Conservation (phyloP, 306 rosid genomes). For the Rubus idaeus region DNA sequence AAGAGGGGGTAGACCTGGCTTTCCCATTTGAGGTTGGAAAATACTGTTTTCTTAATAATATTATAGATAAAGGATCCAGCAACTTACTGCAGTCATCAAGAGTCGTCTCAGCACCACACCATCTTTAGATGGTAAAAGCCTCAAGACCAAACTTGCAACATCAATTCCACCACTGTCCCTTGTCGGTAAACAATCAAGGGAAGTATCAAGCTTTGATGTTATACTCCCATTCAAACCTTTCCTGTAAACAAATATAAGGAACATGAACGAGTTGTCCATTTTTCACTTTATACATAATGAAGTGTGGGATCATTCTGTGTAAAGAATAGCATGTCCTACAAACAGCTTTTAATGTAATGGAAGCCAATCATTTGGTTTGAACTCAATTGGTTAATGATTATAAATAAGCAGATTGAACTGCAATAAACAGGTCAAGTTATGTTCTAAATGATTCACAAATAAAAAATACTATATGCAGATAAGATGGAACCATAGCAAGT, state of each 20-base stretch:
- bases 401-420: background rate
- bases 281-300: background rate
- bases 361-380: background rate
- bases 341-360: background rate
- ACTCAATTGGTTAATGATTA: background rate
- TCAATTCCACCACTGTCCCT: conserved; percentile 45
- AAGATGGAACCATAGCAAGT: background rate
- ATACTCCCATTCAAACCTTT: conserved; percentile 57
- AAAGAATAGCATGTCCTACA: background rate
- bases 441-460: background rate
- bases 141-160: conserved; percentile 64
- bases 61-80: background rate
- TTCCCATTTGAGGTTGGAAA: background rate
- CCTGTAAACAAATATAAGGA: conserved; percentile 48
- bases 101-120: conserved; percentile 91
- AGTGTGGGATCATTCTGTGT: background rate
- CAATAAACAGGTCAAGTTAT: background rate
- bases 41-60: background rate
- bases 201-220: conserved; percentile 43
- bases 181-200: conserved; percentile 33
- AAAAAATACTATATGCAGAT: background rate
- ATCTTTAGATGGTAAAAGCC: conserved; percentile 76
- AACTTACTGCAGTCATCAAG: conserved; percentile 91
- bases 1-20: background rate
- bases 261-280: conserved; percentile 3